phyloP scores from a whole-genome alignment of 2,329 filamentous ascomycete genomes.

The Paraphaeosphaeria sporulosa region DNA sequence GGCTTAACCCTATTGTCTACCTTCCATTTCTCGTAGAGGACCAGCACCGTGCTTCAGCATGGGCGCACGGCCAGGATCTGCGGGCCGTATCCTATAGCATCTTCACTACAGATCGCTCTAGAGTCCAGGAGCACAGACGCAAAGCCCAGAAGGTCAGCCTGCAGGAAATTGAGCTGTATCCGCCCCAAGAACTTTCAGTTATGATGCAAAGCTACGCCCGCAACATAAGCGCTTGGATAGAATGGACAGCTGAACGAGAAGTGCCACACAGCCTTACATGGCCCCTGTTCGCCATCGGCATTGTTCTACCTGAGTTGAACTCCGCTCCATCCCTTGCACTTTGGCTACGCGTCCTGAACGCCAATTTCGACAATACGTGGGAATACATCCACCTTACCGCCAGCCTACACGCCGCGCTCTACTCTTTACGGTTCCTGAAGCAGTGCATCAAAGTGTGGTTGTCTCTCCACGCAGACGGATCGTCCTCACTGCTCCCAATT shows the following conservation, averaged over 20 bases:
- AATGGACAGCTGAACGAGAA: constrained; percentile 24
- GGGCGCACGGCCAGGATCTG: constrained; percentile 47
- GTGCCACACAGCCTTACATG: constrained; percentile 28
- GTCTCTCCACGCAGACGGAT: constrained; percentile 6
- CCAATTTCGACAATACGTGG: constrained; percentile 47
- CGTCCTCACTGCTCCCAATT: constrained; percentile 3
- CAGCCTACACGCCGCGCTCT: constrained; percentile 52
- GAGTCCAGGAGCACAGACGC: constrained; percentile 48
- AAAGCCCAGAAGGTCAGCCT: constrained; percentile 42
- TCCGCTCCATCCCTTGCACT: constrained; percentile 26
- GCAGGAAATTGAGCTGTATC: constrained; percentile 27
- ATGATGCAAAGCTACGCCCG: constrained; percentile 21
- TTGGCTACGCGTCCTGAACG: constrained; percentile 33
- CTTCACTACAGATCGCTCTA: constrained; percentile 24
- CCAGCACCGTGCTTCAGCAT: constrained; percentile 52
- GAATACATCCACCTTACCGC: constrained; percentile 49
- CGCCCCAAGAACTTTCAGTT: constrained; percentile 6
- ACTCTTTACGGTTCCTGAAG: constrained; percentile 52
- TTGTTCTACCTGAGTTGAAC: constrained; percentile 32
- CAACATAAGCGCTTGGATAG: constrained; percentile 23
- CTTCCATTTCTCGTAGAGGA: constrained; percentile 68
- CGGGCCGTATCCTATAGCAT: constrained; percentile 51
- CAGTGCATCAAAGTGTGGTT: constrained; percentile 45
- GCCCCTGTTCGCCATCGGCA: constrained; percentile 34
- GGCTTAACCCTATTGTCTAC: constrained; percentile 58